These are phyloP conservation scores for Phlebopus sp. DNA, from an alignment of 1,284 basidiomycete species.

Conservation along the genomic window DNA sequence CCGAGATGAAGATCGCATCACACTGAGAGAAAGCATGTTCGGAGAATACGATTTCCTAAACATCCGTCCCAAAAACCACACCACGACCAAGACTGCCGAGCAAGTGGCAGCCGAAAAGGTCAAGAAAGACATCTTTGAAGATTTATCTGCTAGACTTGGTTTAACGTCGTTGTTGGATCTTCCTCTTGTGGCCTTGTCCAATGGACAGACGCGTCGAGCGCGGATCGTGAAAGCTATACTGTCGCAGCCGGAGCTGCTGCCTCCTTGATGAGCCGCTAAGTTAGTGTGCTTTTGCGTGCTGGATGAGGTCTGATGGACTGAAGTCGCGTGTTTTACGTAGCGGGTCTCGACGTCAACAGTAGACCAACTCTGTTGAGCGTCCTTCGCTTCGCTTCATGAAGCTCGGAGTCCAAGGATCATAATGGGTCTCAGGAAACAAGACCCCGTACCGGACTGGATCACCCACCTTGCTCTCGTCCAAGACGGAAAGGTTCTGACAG, in stretches of 20 bases:
- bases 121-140: constrained; percentile 43
- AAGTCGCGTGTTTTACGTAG: constrained; percentile 44
- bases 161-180: constrained; percentile 69
- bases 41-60: constrained; percentile 42
- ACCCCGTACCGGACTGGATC: constrained; percentile 81
- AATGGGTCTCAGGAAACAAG: constrained; percentile 78
- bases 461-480: constrained; percentile 70
- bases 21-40: constrained; percentile 69
- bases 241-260: constrained; percentile 62
- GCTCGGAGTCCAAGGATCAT: constrained; percentile 62
- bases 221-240: constrained; percentile 81
- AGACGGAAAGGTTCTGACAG: constrained; percentile 44
- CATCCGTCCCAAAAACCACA: constrained; percentile 22
- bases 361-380: constrained; percentile 58
- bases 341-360: constrained; percentile 67
- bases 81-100: constrained; percentile 17
- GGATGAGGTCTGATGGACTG: constrained; percentile 4
- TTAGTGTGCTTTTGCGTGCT: constrained; percentile 35
- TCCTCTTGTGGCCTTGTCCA: constrained; percentile 81
- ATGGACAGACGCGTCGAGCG: constrained; percentile 89
- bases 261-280: constrained; percentile 87
- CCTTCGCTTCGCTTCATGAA: constrained; percentile 58
- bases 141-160: constrained; percentile 51
- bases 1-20: constrained; percentile 76
- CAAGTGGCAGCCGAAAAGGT: constrained; percentile 16